Conservation (phyloP, 352 stramenopile species). For the Plasmopara viticola region DNA sequence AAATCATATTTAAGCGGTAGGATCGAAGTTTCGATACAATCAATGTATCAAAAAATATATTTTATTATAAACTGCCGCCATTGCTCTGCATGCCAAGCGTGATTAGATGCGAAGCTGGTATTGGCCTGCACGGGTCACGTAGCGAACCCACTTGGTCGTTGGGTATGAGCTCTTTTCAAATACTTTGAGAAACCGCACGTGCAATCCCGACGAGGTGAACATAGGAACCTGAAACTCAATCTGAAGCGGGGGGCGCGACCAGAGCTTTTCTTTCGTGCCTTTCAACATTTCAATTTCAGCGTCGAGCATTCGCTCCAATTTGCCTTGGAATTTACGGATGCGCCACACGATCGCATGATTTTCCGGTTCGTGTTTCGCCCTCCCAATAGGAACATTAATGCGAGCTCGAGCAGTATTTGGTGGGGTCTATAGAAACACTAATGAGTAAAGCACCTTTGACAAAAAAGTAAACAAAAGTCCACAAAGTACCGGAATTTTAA, state of each 20-base stretch:
- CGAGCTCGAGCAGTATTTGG: constrained; percentile 95
- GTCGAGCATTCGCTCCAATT: constrained; percentile 91
- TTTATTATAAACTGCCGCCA: neutral
- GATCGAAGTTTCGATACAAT: no score
- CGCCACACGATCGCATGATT: constrained; percentile 98
- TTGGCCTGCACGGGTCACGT: constrained; percentile 95
- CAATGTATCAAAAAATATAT: neutral
- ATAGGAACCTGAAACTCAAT: constrained; percentile 98
- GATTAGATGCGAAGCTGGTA: constrained; percentile 96
- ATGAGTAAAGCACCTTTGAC: neutral
- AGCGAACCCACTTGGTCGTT: constrained; percentile 98
- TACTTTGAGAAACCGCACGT: constrained; percentile 98
- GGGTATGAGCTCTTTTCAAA: constrained; percentile 98
- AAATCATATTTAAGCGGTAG: no score
- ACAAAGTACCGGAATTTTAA: constrained; percentile 84
- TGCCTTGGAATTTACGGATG: constrained; percentile 95
- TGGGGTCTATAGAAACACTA: constrained; percentile 40
- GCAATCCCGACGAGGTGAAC: constrained; percentile 96
- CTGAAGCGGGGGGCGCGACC: constrained; percentile 94
- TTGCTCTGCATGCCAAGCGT: neutral
- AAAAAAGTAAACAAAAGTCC: neutral
- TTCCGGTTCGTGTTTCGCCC: constrained; percentile 97
- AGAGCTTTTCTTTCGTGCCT: constrained; percentile 94
- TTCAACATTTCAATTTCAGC: constrained; percentile 97
- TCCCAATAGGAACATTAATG: constrained; percentile 93